Base-by-base conservation (phyloP, 495 filamentous ascomycete species). In the Parachaetomium inaequale region DNA sequence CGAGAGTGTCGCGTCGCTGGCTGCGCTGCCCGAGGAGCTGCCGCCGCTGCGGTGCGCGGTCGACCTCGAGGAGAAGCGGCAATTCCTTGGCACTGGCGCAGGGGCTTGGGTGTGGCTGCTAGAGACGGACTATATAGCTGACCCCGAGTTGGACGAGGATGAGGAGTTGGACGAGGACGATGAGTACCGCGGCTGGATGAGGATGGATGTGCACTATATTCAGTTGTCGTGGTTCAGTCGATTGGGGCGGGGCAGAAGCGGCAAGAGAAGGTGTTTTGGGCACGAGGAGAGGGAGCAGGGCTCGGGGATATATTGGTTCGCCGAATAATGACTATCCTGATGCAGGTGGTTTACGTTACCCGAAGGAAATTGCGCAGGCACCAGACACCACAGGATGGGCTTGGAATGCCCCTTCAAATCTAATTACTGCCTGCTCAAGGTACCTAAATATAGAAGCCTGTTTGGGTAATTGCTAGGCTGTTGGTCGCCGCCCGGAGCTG, bases 31-130 rank as follows among this genome's bases (percentile, higher is more conserved):
- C 28, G 50, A 53, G 50, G 28, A 53, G 50, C 28, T 53, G 28
- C 50, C 50, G 31, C 50, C 50, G 50, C 31, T 53, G 5, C 50
- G 50, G 12, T 53, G 50, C 12, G 50, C 25, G 50, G 50, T 28
- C 19, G 28, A 28, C 15, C 1, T 19, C 17, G 28, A 32, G 29
- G 29, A 53, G 31, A 28, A 51, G 47, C 50, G 15, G 28, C 14
- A 7, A 19, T 34, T 21, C 28, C 25, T 31, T n/a, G 15, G 15
- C 2, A 34, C 28, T 14, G 50, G 50, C 6, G 7, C 10, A 8
- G 28, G 28, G 29, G 50, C n/a, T n/a, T 53, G 31, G 50, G 28
- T 53, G 29, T 53, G 50, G 50, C 50, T 34, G 29, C 28, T 53
- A 11, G 50, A 53, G 50, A 11, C 29, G 50, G 29, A 34, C 5